Evolutionary conservation across 176 grass and related monocot genomes (phyloP), one percentile per base, ranked within the genome.

Genomic region (Lolium rigidum): DNA sequence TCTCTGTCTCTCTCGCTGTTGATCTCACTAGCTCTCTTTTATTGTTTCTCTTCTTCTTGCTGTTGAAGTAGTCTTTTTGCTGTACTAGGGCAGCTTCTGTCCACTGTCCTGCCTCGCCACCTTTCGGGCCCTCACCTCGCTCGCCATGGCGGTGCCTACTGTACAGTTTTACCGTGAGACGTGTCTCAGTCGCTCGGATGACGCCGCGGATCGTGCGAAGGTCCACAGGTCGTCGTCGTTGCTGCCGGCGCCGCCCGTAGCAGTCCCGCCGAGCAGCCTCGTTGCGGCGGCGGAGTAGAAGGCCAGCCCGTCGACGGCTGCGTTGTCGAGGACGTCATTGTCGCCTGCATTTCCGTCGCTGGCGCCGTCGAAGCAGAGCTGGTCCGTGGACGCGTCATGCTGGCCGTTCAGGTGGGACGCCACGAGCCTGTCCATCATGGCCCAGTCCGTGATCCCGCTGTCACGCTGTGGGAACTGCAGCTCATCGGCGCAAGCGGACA

Each of bases 371-470:
- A 92, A 95, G 89, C 95, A 93, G 28, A 93, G 91, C 59, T 83
- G 91, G 47, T 86, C 85, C 0, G 85, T 65, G 18, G 92, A n/a
- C 26, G 80, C 37, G 24, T 97, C 92, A 58, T 87, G n/a, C n/a
- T 90, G 89, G 58, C 94, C 97, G 66, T 99, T 94, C 52, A 99
- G 97, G 82, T 99, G 97, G 2, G 92, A 99, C 2, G 97, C 96
- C 9, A 98, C 93, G 5, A 98, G 93, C 62, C 96, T 69, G 82
- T 98, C 96, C 90, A 95, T 90, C 70, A 89, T 92, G n/a, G 90
- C 91, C 96, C 96, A 98, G 68, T 95, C 93, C 0, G 88, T 93
- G 79, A 89, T 86, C 26, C 70, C 79, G 10, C 44, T 16, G 2
- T 75, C 78, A 59, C 64, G 39, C 10, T 72, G 37, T 28, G 51